Conservation (phyloP, 2,329 filamentous ascomycete genomes). For the Paraphaeosphaeria minitans region DNA sequence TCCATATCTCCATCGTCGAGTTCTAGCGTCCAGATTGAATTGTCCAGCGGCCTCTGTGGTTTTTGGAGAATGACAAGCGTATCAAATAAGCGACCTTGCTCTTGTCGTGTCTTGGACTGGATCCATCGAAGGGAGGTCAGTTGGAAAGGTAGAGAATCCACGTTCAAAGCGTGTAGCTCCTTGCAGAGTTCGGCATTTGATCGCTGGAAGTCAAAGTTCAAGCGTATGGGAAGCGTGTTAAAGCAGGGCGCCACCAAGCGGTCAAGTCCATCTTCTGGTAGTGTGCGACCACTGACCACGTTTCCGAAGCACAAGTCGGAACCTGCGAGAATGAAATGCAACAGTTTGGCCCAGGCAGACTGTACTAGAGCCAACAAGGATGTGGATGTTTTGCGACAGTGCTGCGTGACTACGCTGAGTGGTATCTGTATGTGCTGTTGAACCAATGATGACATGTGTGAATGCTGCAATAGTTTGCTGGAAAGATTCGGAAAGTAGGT, state of each 20-base stretch:
- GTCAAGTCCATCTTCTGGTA: slow-evolving; percentile 69
- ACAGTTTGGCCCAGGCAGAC: slow-evolving; percentile 70
- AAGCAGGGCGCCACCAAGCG: slow-evolving; percentile 86
- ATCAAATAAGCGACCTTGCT: slow-evolving; percentile 71
- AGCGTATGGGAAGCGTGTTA: slow-evolving; percentile 80
- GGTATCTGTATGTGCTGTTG: slow-evolving; percentile 25
- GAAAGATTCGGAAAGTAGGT: slow-evolving; percentile 47
- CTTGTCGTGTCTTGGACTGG: slow-evolving; percentile 58
- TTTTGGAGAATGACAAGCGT: slow-evolving; percentile 81
- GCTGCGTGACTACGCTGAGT: slow-evolving; percentile 25
- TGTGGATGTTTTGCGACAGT: slow-evolving; percentile 32
- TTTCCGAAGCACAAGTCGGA: slow-evolving; percentile 85
- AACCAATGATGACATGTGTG: slow-evolving; percentile 28
- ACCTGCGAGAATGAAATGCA: slow-evolving; percentile 61
- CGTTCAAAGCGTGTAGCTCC: slow-evolving; percentile 65
- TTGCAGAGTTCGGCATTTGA: slow-evolving; percentile 65
- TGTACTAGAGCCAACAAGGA: slow-evolving; percentile 71
- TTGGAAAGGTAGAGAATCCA: slow-evolving; percentile 69
- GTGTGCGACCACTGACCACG: slow-evolving; percentile 76
- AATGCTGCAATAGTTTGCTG: slow-evolving; percentile 11
- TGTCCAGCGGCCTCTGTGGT: slow-evolving; percentile 51
- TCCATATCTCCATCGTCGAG: slow-evolving; percentile 69
- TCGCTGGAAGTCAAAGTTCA: slow-evolving; percentile 55
- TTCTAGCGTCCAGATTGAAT: slow-evolving; percentile 57
- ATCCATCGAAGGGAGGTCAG: slow-evolving; percentile 76